Evolutionary conservation across 1,284 basidiomycete species (phyloP), one percentile per base, ranked within the genome.

Genomic region (Pyrrhoderma lamaoense): DNA sequence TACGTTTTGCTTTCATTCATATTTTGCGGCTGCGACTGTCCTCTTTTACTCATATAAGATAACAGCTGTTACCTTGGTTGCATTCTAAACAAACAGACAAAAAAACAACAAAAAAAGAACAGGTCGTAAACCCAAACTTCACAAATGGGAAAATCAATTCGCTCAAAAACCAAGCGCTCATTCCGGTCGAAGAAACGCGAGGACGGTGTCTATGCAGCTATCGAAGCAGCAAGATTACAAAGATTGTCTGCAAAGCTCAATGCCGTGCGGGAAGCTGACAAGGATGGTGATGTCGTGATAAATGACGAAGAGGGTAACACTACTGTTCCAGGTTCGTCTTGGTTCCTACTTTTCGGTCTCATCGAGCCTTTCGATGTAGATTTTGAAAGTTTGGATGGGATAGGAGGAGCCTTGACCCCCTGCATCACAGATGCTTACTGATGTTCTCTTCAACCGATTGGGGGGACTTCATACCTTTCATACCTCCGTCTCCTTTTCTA

Each of bases 61-160:
- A 31, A 31, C 11, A 31, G 11, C 11, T 31, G 27, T 11, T 31
- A 31, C 5, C 27, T 31, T 11, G 11, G 27, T n/a, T n/a, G 27
- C 27, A 31, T 11, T 31, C 11, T 11, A 31, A 31, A 11, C 11
- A 5, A 5, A 5, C 27, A 11, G 5, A 31, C 27, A 5, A 31
- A 5, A 31, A 31, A 31, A 31, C 5, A 11, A 31, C 7, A 31
- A 31, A 11, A 31, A 31, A 31, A 31, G 11, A 31, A 5, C 11
- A 5, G 11, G 7, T 11, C 11, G 5, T 5, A 31, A 31, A 11
- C 5, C 5, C 11, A 31, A 31, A 31, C 5, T 36, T 27, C 13
- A 14, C 3, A 18, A 21, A 95, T 97, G 94, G 93, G 90, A 53
- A 98, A 97, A 75, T 93, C 91, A 39, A 79, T 87, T 47, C 80